These are phyloP conservation scores for Amniculicola lignicola DNA, from an alignment of 495 filamentous ascomycete species.

Conservation along the genomic window DNA sequence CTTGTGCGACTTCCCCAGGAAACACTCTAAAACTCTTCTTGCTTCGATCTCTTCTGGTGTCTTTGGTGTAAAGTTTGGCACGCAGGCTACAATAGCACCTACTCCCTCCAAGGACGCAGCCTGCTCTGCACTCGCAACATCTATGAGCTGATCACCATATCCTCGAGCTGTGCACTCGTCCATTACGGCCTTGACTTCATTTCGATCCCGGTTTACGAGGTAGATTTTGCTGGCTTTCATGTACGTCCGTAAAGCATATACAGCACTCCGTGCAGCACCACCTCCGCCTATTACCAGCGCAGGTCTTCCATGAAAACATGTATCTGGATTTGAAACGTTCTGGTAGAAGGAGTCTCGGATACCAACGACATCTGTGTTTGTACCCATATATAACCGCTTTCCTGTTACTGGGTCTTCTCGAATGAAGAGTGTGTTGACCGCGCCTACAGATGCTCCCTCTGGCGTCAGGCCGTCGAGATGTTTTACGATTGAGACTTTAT, in stretches of 20 bases:
- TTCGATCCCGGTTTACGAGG: constrained; percentile 63
- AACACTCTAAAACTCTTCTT: constrained; percentile 54
- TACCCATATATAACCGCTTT: constrained; percentile 55
- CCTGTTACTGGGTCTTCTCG: constrained; percentile 44
- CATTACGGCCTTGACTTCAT: constrained; percentile 62
- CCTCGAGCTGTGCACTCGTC: constrained; percentile 52
- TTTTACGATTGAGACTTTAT: constrained; percentile 67
- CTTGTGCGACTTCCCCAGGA: constrained; percentile 52
- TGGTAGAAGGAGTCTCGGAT: constrained; percentile 65
- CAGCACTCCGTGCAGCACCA: constrained; percentile 64
- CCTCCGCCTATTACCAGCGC: constrained; percentile 65
- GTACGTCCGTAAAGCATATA: constrained; percentile 66
- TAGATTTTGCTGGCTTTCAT: constrained; percentile 64
- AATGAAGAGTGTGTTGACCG: constrained; percentile 71
- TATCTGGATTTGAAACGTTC: constrained; percentile 49
- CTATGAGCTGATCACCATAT: constrained; percentile 51
- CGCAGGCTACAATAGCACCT: constrained; percentile 60
- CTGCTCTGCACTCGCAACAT: constrained; percentile 54
- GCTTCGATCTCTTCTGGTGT: constrained; percentile 56
- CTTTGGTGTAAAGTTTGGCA: constrained; percentile 67
- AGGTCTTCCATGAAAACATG: constrained; percentile 52
- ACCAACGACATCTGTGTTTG: constrained; percentile 74
- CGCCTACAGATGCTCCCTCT: constrained; percentile 64
- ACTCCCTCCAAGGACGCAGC: constrained; percentile 56
- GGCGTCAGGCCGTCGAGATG: constrained; percentile 66